Conservation (phyloP, 768 basidiomycete genomes). For the Artomyces pyxidatus region DNA sequence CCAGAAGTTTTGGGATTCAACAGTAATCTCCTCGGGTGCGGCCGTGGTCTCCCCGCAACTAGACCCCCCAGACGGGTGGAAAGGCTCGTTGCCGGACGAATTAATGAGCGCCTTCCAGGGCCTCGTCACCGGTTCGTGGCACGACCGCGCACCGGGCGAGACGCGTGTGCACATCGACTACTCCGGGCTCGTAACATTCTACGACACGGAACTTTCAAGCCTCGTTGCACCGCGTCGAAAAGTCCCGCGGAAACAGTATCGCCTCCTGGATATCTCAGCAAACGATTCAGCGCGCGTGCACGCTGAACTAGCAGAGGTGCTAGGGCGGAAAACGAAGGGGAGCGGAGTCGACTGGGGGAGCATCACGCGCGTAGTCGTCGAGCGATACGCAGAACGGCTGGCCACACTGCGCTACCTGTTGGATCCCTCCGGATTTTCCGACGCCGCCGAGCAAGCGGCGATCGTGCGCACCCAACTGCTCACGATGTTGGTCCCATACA, state of each 20-base stretch:
- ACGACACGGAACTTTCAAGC: constrained; percentile 31
- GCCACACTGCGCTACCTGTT: constrained; percentile 32
- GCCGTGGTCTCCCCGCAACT: neutral
- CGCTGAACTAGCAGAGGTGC: constrained; percentile 21
- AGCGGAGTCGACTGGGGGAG: constrained; percentile 37
- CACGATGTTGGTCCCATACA: constrained; percentile 4
- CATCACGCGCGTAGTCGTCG: constrained; percentile 29
- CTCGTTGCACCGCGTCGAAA: constrained; percentile 25
- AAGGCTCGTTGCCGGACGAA: neutral
- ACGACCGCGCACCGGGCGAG: constrained; percentile 36
- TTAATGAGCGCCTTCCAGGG: constrained; percentile 6
- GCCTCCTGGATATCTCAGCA: constrained; percentile 25
- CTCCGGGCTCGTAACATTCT: constrained; percentile 34
- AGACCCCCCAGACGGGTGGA: constrained; percentile 11
- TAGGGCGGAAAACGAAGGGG: constrained; percentile 11
- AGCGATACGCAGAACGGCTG: constrained; percentile 36
- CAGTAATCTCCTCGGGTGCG: neutral
- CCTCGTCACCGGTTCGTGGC: constrained; percentile 32
- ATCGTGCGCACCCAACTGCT: constrained; percentile 5
- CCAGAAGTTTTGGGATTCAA: too few species aligned
- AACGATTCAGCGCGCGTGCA: constrained; percentile 21
- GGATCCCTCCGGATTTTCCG: constrained; percentile 1
- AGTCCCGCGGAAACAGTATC: constrained; percentile 28
- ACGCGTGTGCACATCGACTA: constrained; percentile 36
- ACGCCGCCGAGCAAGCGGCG: constrained; percentile 2